Percentiles rank a stretch among this genome's conserved stretches.
phyloP scores from a whole-genome alignment of 2,329 filamentous ascomycete genomes.

The Alternaria sp. region DNA sequence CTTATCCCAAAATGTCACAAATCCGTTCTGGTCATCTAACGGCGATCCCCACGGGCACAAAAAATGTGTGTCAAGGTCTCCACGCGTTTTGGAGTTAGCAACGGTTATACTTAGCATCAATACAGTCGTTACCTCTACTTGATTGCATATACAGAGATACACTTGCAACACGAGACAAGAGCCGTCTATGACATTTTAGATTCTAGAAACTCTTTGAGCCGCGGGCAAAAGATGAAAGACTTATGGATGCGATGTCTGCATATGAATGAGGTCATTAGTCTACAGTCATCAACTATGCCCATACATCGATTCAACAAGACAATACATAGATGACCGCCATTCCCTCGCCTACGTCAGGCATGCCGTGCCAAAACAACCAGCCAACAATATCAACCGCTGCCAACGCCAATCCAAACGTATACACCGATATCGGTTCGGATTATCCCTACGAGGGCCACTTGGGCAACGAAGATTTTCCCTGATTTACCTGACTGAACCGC shows the following conservation, averaged over 20 bases:
- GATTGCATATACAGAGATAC: too few relatives aligned
- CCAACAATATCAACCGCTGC: not conserved
- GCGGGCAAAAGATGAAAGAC: too few relatives aligned
- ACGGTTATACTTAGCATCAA: too few relatives aligned
- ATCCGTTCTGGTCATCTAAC: too few relatives aligned
- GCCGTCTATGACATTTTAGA: too few relatives aligned
- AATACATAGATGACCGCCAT: not conserved
- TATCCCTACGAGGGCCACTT: slow-evolving; percentile 12
- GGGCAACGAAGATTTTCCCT: slow-evolving; percentile 8
- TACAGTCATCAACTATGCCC: not conserved
- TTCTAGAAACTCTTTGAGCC: too few relatives aligned
- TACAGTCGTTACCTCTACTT: too few relatives aligned
- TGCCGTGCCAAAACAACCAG: not conserved
- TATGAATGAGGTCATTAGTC: not conserved
- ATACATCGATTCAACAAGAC: not conserved
- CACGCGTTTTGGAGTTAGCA: too few relatives aligned
- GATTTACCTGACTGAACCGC: not conserved
- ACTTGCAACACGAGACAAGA: too few relatives aligned
- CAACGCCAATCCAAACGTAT: slow-evolving; percentile 7
- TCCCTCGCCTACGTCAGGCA: not conserved
- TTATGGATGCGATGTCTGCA: not conserved
- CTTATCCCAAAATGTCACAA: too few relatives aligned
- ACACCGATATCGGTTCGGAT: not conserved
- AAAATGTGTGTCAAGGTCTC: too few relatives aligned
- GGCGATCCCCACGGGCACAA: too few relatives aligned